These are phyloP conservation scores for Neoascochyta sp. DNA, from an alignment of 2,329 filamentous ascomycete genomes.

Conservation along the genomic window DNA sequence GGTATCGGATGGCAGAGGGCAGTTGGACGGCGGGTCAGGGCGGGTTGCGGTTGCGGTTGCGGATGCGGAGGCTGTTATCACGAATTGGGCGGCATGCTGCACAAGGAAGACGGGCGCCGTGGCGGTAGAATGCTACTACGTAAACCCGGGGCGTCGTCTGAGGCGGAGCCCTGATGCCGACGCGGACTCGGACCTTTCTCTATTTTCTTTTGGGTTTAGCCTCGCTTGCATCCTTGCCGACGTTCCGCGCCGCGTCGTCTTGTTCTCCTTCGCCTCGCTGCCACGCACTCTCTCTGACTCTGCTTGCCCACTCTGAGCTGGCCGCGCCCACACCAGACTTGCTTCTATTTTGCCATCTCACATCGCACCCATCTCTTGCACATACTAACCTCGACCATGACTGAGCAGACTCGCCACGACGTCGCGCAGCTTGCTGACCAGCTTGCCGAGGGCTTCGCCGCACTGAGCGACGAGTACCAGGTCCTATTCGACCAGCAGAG, in stretches of 20 bases:
- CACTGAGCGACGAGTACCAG: constrained; percentile 47
- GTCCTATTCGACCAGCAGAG: constrained; percentile 44
- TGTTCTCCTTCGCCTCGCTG: constrained; percentile 6
- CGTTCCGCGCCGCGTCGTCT: constrained; percentile 9
- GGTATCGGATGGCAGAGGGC: too few relatives aligned
- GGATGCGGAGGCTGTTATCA: too few relatives aligned
- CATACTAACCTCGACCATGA: constrained; percentile 21
- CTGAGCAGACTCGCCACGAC: constrained; percentile 19
- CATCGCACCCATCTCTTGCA: constrained; percentile 5
- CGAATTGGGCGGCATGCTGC: constrained; percentile 24
- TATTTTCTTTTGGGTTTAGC: too few relatives aligned
- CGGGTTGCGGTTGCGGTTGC: too few relatives aligned
- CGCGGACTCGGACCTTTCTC: constrained; percentile 15
- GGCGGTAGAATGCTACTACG: constrained; percentile 23
- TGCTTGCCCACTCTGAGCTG: constrained; percentile 25
- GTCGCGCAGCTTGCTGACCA: constrained; percentile 39
- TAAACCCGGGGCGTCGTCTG: constrained; percentile 28
- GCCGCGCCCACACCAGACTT: constrained; percentile 8
- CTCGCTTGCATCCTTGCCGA: constrained; percentile 14
- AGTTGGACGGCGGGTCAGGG: too few relatives aligned
- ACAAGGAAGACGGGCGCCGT: constrained; percentile 21
- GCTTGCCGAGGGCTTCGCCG: constrained; percentile 47
- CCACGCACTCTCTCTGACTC: constrained; percentile 18
- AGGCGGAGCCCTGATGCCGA: constrained; percentile 26
- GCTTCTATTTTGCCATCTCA: constrained; percentile 2